Percentiles rank a stretch among this genome's conserved stretches.
phyloP scores from a whole-genome alignment of 768 basidiomycete species.

The Megacollybia marginata region DNA sequence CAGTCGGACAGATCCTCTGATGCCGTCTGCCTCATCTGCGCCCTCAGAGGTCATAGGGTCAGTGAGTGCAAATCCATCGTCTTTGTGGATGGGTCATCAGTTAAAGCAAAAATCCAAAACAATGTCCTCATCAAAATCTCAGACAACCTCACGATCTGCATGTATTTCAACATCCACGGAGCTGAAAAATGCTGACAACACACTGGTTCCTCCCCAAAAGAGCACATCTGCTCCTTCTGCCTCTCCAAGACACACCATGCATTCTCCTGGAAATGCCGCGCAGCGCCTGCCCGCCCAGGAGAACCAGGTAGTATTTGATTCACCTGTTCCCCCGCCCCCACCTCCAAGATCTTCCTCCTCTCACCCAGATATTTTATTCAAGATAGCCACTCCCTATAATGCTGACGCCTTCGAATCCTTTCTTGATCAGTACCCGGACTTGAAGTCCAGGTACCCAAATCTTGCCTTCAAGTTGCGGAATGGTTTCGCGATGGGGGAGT shows the following conservation, averaged over 20 bases:
- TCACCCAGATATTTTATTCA: neutral
- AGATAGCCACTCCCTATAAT: neutral
- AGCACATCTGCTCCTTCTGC: too few relatives aligned
- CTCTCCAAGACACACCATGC: too few relatives aligned
- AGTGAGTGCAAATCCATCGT: neutral
- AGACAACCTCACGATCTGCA: neutral
- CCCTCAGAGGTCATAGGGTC: neutral
- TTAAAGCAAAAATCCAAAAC: neutral
- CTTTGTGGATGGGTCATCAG: neutral
- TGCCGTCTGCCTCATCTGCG: neutral
- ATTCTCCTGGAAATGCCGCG: too few relatives aligned
- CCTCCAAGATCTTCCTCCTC: neutral
- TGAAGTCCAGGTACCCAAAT: neutral
- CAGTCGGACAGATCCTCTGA: neutral
- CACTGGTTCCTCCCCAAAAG: neutral
- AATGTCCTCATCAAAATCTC: neutral
- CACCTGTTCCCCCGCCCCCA: neutral
- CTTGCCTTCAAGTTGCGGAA: neutral
- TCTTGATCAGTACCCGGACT: neutral
- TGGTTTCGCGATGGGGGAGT: neutral
- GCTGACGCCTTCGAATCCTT: neutral
- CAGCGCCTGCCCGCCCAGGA: neutral
- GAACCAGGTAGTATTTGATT: neutral
- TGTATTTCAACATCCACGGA: neutral
- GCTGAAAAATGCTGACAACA: neutral